These are phyloP conservation scores for Lachancea quebecensis DNA, from an alignment of 805 yeast genomes.

Conservation along the genomic window DNA sequence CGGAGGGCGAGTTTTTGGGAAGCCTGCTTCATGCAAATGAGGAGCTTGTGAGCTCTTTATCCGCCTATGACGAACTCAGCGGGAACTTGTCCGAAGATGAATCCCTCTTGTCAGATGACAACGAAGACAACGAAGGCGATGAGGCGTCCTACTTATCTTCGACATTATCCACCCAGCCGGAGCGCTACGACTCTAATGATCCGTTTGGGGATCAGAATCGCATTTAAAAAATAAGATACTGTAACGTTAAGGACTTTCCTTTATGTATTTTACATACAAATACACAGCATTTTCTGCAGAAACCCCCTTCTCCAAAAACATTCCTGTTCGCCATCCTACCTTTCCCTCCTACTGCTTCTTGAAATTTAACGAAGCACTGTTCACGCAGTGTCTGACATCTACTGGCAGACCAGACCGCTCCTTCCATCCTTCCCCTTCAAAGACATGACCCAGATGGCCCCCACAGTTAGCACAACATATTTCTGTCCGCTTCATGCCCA, in stretches of 20 bases:
- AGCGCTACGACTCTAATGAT: conserved; percentile 26
- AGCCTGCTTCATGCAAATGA: conserved; percentile 84
- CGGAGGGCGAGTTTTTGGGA: conserved; percentile 84
- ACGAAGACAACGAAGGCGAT: conserved; percentile 33
- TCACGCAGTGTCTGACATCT: conserved; percentile 91
- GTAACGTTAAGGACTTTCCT: too few relatives aligned
- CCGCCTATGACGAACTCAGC: conserved; percentile 55
- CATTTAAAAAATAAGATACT: conserved; percentile 10
- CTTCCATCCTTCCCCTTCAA: conserved; percentile 83
- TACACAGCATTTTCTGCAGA: too few relatives aligned
- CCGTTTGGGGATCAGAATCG: conserved; percentile 50
- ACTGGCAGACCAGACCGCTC: conserved; percentile 45
- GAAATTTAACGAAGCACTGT: conserved; percentile 74
- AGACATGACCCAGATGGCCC: conserved; percentile 93
- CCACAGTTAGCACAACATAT: conserved; percentile 85
- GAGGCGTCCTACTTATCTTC: conserved; percentile 14
- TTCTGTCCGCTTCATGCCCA: conserved; percentile 82
- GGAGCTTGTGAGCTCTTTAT: conserved; percentile 69
- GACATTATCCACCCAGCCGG: conserved; percentile 4
- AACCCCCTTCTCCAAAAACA: neutral
- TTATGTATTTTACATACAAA: too few relatives aligned
- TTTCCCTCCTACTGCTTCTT: conserved; percentile 14
- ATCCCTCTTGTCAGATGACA: conserved; percentile 32
- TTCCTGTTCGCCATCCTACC: too few relatives aligned
- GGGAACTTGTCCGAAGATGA: conserved; percentile 39